These are phyloP conservation scores for Vitellaria paradoxa DNA, from an alignment of 179 eudicot genomes.

Conservation along the genomic window DNA sequence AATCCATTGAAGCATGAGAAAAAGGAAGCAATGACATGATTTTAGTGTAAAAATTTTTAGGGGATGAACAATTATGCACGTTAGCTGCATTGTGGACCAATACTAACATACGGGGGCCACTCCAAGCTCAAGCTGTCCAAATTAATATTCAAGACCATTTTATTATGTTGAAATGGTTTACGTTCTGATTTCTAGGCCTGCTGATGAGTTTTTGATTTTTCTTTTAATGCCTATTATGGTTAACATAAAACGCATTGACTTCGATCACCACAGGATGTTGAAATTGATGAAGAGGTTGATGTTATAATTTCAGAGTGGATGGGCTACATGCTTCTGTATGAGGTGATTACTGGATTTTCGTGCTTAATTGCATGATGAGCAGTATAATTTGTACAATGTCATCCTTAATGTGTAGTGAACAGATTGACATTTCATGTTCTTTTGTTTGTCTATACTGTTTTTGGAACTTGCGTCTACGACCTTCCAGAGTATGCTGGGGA, in stretches of 20 bases:
- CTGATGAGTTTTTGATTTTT: neutral
- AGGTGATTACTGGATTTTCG: slow-evolving; percentile 45
- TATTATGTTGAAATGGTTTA: neutral
- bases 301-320: slow-evolving; percentile 98
- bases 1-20: neutral
- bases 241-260: neutral
- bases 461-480: slow-evolving; percentile 14
- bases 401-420: neutral
- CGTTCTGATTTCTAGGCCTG: neutral
- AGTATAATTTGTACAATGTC: neutral
- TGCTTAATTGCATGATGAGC: slow-evolving; percentile 9
- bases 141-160: neutral
- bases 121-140: neutral
- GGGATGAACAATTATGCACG: neutral
- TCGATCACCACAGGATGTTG: slow-evolving; percentile 71
- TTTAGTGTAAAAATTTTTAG: neutral
- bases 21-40: no score
- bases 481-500: slow-evolving; percentile 93
- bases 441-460: slow-evolving; percentile 6
- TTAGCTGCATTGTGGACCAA: slow-evolving; percentile 6
- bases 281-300: slow-evolving; percentile 88
- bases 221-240: no score
- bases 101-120: neutral
- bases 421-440: slow-evolving; percentile 1
- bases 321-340: slow-evolving; percentile 99